These are phyloP conservation scores for Neospermospora avenae DNA, from an alignment of 2,329 filamentous ascomycete species.

Conservation along the genomic window DNA sequence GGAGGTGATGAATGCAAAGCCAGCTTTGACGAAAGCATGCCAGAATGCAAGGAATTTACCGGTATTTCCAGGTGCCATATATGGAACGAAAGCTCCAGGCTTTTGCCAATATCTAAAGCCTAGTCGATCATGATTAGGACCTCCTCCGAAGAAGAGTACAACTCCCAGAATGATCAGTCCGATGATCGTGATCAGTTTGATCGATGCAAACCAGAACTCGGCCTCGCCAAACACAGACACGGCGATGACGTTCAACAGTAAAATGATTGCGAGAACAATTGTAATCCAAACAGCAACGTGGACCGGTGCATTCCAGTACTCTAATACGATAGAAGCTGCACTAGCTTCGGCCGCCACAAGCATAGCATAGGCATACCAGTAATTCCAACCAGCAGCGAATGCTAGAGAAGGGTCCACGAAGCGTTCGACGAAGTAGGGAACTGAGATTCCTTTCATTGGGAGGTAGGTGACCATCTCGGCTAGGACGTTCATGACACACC, in stretches of 20 bases:
- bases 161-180: slow-evolving; percentile 47
- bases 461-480: slow-evolving; percentile 55
- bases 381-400: slow-evolving; percentile 25
- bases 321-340: slow-evolving; percentile 54
- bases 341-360: slow-evolving; percentile 55
- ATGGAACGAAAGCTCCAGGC: slow-evolving; percentile 12
- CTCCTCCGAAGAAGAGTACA: slow-evolving; percentile 15
- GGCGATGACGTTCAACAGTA: slow-evolving; percentile 13
- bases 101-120: slow-evolving; percentile 14
- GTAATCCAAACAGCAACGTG: slow-evolving; percentile 35
- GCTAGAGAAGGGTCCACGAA: slow-evolving; percentile 44
- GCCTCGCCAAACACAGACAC: slow-evolving; percentile 15
- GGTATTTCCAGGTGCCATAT: slow-evolving; percentile 8
- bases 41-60: slow-evolving; percentile 14
- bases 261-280: slow-evolving; percentile 10
- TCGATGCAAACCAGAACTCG: slow-evolving; percentile 13
- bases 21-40: slow-evolving; percentile 16
- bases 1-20: slow-evolving; percentile 15
- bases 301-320: slow-evolving; percentile 56
- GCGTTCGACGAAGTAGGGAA: slow-evolving; percentile 54
- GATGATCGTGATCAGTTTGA: slow-evolving; percentile 49
- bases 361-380: slow-evolving; percentile 51
- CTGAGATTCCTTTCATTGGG: slow-evolving; percentile 53
- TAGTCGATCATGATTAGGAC: slow-evolving; percentile 11
- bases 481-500: slow-evolving; percentile 52